phyloP scores from a whole-genome alignment of 2,329 filamentous ascomycete genomes.

The Colletotrichum liriopes region DNA sequence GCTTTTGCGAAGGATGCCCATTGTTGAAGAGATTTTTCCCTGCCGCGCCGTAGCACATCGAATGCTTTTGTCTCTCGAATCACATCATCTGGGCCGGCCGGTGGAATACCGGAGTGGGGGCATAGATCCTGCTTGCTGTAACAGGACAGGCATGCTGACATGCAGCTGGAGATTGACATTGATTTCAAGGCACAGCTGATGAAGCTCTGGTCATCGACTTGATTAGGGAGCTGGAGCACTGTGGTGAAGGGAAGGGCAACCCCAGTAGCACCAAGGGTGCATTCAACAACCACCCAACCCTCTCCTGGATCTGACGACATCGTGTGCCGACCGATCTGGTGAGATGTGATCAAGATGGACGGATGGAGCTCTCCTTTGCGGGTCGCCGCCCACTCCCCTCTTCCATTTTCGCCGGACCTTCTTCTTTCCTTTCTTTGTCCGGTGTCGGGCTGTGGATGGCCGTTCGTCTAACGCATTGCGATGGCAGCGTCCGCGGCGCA shows the following conservation, averaged over 20 bases:
- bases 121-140: conserved; percentile 12
- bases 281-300: neutral
- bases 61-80: conserved; percentile 7
- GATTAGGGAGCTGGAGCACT: neutral
- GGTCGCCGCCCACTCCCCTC: neutral
- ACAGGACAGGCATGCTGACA: conserved; percentile 21
- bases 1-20: conserved; percentile 12
- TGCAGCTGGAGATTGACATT: conserved; percentile 25
- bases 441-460: neutral
- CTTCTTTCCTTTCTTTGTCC: neutral
- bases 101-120: conserved; percentile 9
- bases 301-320: conserved; percentile 18
- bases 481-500: neutral
- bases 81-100: conserved; percentile 33
- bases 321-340: conserved; percentile 26
- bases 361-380: conserved; percentile 15
- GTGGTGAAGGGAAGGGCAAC: neutral
- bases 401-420: conserved; percentile 3
- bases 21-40: neutral
- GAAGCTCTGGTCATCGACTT: neutral
- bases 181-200: no score
- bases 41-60: conserved; percentile 17
- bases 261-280: neutral
- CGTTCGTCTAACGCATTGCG: neutral
- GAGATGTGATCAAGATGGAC: conserved; percentile 26